Evolutionary conservation across 2,329 filamentous ascomycete species (phyloP), one percentile per base, ranked within the genome.

Genomic region (Xylogone sp.): DNA sequence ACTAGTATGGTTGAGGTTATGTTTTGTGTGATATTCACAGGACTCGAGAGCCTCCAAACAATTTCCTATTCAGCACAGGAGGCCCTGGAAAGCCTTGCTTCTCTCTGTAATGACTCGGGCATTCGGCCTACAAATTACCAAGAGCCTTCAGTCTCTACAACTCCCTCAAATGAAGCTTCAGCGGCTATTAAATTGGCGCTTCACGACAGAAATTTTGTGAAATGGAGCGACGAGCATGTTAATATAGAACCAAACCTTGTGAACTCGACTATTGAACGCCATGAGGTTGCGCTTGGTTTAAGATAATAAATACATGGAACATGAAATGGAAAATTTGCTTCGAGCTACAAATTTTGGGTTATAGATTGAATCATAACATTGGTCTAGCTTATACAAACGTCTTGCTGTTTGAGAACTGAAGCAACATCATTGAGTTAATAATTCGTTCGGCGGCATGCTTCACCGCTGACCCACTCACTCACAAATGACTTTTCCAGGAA

Each of bases 41-140:
- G 44, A 18, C 29, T 46, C 21, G 44, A 46, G 29, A 46, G 20
- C 44, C 19, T 46, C 22, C 22, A 29, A 18, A 22, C 19, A 20
- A 46, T 46, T 21, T 46, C 44, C n/a, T 46, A 46, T 19, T 24
- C 44, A 22, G 44, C 44, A 24, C 21, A 18, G 24, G 44, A 29
- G 22, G 27, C 27, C 7, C 21, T 46, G 21, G 21, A 22, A 18
- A 20, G 21, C 44, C 29, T 46, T 18, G 18, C 20, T 22, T 29
- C 44, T 18, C 44, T 46, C 7, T 13, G 7, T 31, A 31, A 13
- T 31, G 27, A 31, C 27, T 31, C 27, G 8, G 27, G 27, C 13
- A 31, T 31, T 31, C 27, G 13, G 13, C 8, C 27, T 13, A 31
- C 7, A 31, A 31, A 13, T 31, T 31, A 31, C 27, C 27, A 31